Percentiles rank a stretch among this genome's conserved stretches.
Conservation (phyloP, 2,329 filamentous ascomycete species). For the Anthostomella pinea region DNA sequence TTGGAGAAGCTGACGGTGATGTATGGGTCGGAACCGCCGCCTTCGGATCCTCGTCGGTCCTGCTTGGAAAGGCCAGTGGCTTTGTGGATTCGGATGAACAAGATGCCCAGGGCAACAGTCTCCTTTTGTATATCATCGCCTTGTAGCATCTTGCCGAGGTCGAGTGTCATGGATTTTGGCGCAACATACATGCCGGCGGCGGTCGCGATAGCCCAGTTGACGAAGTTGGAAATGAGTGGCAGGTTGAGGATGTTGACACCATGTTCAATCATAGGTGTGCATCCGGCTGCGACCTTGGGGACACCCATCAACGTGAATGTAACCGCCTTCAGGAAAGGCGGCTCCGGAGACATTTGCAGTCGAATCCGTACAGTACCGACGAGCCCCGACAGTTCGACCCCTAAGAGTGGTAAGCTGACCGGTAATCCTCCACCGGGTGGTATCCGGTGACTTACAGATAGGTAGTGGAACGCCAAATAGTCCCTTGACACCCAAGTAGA, state of each 20-base stretch:
- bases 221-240: constrained; percentile 91
- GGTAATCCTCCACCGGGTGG: neutral
- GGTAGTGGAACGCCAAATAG: constrained; percentile 86
- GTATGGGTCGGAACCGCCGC: constrained; percentile 91
- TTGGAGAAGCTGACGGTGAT: constrained; percentile 95
- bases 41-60: constrained; percentile 74
- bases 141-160: constrained; percentile 84
- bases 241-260: constrained; percentile 90
- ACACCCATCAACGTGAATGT: constrained; percentile 94
- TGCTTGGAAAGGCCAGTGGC: constrained; percentile 88
- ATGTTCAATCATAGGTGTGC: constrained; percentile 86
- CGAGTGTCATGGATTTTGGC: constrained; percentile 89
- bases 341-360: constrained; percentile 81
- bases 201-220: constrained; percentile 89
- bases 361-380: constrained; percentile 83
- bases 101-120: constrained; percentile 77
- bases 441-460: constrained; percentile 52
- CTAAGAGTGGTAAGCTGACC: constrained; percentile 24
- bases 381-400: constrained; percentile 85
- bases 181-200: constrained; percentile 90
- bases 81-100: constrained; percentile 89
- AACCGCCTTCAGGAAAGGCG: constrained; percentile 87
- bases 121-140: constrained; percentile 93
- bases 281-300: constrained; percentile 85
- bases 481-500: constrained; percentile 87